Base-by-base conservation (phyloP, 1,284 basidiomycete species). In the Puccinia brachypodii region DNA sequence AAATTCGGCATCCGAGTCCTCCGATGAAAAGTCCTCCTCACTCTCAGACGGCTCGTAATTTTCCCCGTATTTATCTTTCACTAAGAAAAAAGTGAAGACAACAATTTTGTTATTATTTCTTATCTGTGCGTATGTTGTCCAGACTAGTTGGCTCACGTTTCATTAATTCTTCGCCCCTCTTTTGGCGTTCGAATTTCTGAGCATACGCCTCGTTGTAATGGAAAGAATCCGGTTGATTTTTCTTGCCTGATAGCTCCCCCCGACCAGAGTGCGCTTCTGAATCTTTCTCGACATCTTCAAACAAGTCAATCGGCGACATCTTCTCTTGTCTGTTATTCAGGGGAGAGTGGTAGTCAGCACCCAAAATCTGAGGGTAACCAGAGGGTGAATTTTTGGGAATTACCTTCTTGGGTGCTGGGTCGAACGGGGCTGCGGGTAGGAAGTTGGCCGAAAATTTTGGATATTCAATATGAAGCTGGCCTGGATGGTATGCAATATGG, bases 1-100 rank as follows among this genome's bases (percentile, higher is more conserved):
- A 87, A 98, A 94, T 84, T 95, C 94, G 16, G 96, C 97, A 82
- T 97, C 93, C 85, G 96, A 94, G 85, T 99, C 96, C 85, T 98
- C 96, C 0, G 91, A 91, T 0, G 92, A 92, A 66, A 82, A 81
- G 84, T 94, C 92, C 6, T 90, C 89, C 62, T 82, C 82, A 53
- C 60, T 58, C 71, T 84, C 84, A 14, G 47, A 58, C 22, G 84
- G 81, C 36, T 83, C 83, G 47, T 86, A 84, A 84, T 94, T 92
- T 0, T 92, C 92, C 36, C 93, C 93, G 86, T 94, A 94, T 86
- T 94, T 93, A 82, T 92, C 92, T 87, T 93, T 92, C 76, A 95
- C 93, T 95, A 83, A 11, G 83, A 8, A 71, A 72, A 56, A 62
- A 62, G 19, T 40, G 13, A 31, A 62, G 14, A 68, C 33, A 3